Evolutionary conservation across 2,329 filamentous ascomycete genomes (phyloP), one percentile per base, ranked within the genome.

Genomic region (Septoria petroselini): DNA sequence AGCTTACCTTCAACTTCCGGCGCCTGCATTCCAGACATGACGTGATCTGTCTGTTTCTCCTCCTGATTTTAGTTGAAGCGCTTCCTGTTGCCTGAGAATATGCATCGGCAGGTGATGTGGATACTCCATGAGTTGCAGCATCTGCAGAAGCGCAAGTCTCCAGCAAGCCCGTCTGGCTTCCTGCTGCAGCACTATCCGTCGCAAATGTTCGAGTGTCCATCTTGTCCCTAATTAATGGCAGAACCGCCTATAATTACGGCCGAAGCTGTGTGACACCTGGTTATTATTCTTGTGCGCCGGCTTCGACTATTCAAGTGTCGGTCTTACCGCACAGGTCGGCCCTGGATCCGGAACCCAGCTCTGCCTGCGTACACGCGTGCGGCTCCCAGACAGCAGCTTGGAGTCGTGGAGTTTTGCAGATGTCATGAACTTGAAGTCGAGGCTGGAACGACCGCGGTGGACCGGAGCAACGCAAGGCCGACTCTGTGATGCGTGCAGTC

Each of bases 21-120:
- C 85, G 80, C 31, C 87, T 79, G 64, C 85, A 88, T 66, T 85
- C 81, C 27, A 85, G 76, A 65, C 83, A 88, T 21, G 81, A 84
- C 54, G 79, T 79, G 67, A 87, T 84, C 74, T 85, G 78, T 21
- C 64, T 48, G 48, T 67, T 67, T 9, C 64, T 53, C 11, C 64
- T 48, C 2, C 64, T 59, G 18, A 66, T 62, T 29, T 45, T 45
- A 7, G 50, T 41, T 15, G 46, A 38, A 27, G 23, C 42, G 21
- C 27, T 23, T 41, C 37, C 43, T 18, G 42, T 21, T 31, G 37
- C 12, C 18, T 44, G 27, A 14, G 23, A 15, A 12, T 23, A 19
- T 9, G 21, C 14, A 3, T 31, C 50, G 7, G 38, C 30, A n/a
- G 54, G 39, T 27, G 51, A 48, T 33, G 42, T 15, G n/a, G 43